These are phyloP conservation scores for Candida berthetii DNA, from an alignment of 805 yeast species.

Conservation along the genomic window DNA sequence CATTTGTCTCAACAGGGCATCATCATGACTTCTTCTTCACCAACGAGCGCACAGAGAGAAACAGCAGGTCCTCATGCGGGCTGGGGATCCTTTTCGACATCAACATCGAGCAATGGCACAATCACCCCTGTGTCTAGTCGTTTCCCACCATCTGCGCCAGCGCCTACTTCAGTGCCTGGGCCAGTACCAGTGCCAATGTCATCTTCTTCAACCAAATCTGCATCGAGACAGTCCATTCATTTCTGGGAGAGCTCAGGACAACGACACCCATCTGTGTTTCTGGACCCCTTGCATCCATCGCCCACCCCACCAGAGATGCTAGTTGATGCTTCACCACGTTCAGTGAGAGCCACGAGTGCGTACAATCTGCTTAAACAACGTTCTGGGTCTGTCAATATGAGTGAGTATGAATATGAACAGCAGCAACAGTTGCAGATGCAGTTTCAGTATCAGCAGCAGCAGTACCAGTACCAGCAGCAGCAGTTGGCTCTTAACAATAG, in stretches of 20 bases:
- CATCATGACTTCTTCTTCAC: too few relatives aligned
- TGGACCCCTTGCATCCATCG: conserved; percentile 18
- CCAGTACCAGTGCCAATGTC: not conserved
- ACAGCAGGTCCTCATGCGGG: too few relatives aligned
- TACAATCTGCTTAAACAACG: not conserved
- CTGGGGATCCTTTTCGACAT: too few relatives aligned
- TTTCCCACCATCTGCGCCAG: not conserved
- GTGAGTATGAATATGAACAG: not conserved
- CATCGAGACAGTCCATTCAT: conserved; percentile 14
- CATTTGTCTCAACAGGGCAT: not conserved
- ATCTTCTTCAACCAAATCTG: conserved; percentile 1
- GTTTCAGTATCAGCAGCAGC: not conserved
- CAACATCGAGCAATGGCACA: too few relatives aligned
- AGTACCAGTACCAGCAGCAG: not conserved
- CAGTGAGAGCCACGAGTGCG: conserved; percentile 1
- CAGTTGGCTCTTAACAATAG: not conserved
- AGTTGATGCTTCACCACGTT: conserved; percentile 1
- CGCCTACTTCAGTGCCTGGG: too few relatives aligned
- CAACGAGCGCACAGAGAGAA: too few relatives aligned
- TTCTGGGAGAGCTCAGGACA: conserved; percentile 17
- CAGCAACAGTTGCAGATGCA: not conserved
- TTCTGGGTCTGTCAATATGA: not conserved
- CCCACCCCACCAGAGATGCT: conserved; percentile 1
- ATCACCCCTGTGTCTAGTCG: not conserved
- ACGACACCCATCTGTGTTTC: conserved; percentile 19